phyloP scores from a whole-genome alignment of 805 yeast genomes.

The Candida nanaspora region DNA sequence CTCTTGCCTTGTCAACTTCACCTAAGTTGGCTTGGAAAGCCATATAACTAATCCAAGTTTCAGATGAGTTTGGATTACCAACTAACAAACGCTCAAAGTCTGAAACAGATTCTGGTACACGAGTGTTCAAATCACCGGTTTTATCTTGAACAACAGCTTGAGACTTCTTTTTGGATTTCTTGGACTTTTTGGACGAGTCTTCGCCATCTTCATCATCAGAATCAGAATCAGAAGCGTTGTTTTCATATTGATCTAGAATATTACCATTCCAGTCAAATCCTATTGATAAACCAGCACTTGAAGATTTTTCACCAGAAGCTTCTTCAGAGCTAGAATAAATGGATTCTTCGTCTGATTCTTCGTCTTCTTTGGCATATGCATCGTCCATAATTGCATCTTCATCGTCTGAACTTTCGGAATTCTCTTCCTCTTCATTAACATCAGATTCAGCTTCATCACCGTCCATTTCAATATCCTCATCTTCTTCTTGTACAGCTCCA shows the following conservation, averaged over 20 bases:
- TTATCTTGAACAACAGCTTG: conserved; percentile 55
- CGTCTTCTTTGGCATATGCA: conserved; percentile 18
- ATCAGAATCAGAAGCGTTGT: conserved; percentile 51
- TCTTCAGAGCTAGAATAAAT: conserved; percentile 18
- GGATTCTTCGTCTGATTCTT: conserved; percentile 16
- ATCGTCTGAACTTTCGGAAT: conserved; percentile 21
- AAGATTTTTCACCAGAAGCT: conserved; percentile 22
- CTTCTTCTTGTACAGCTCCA: conserved; percentile 18
- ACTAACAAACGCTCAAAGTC: conserved; percentile 90
- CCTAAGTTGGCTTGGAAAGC: conserved; percentile 93
- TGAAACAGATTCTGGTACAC: conserved; percentile 84
- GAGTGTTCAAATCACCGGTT: conserved; percentile 75
- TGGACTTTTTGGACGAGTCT: conserved; percentile 35
- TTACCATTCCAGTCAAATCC: conserved; percentile 97
- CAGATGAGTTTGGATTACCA: conserved; percentile 90
- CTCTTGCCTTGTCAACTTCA: conserved; percentile 92
- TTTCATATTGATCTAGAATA: conserved; percentile 54
- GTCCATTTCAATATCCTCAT: conserved; percentile 23
- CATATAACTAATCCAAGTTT: conserved; percentile 97
- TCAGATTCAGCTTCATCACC: conserved; percentile 20
- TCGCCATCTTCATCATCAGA: conserved; percentile 50
- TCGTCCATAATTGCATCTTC: conserved; percentile 30
- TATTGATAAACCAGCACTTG: conserved; percentile 63
- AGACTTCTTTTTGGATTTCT: conserved; percentile 38
- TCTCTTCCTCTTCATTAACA: conserved; percentile 24